Base-by-base conservation (phyloP, 2,329 filamentous ascomycete genomes). In the Ophiostoma sp. region DNA sequence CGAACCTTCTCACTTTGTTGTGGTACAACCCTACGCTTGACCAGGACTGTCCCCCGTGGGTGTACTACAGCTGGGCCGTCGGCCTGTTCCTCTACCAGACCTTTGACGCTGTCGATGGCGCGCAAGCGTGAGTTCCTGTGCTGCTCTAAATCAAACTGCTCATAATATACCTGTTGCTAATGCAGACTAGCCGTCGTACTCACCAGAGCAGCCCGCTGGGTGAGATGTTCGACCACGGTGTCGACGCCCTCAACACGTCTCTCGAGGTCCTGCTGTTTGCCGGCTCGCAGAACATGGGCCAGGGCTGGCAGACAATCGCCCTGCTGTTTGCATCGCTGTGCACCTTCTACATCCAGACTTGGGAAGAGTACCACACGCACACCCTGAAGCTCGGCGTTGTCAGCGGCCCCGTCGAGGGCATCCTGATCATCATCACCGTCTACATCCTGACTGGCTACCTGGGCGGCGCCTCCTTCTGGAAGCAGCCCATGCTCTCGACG, bases 311-410 rank as follows among this genome's bases (percentile, higher is more conserved):
- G 79, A 97, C 93, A 0, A 88, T 97, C 12, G 81, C 92, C 69
- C 87, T 85, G 4, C 85, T 97, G 16, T 97, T 96, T 79, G 91
- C 89, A 73, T 89, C 91, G 6, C 87, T 94, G 69, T 83, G 96
- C 74, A 97, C 95, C n/a, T 99, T 99, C 79, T 98, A 98, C 78
- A 90, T 98, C 58, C 95, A 98, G 78, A 98, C 95, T 45, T 99
- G 95, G 95, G 95, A 99, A 76, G 95, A 98, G 78, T 99, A 98
- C 80, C 94, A 98, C 80, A 99, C 95, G 66, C 93, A 97, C 78
- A 95, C 93, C 3, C 85, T 99, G 64, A 97, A 93, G 1, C 86
- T 99, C 5, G 95, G 95, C 69, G 81, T 98, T 71, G 84, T 99
- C 73, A 97, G 94, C 72, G 95, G 95, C 0, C 95, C 95, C 4